phyloP scores from a whole-genome alignment of 345 rosid species.

The Populus nigra region DNA sequence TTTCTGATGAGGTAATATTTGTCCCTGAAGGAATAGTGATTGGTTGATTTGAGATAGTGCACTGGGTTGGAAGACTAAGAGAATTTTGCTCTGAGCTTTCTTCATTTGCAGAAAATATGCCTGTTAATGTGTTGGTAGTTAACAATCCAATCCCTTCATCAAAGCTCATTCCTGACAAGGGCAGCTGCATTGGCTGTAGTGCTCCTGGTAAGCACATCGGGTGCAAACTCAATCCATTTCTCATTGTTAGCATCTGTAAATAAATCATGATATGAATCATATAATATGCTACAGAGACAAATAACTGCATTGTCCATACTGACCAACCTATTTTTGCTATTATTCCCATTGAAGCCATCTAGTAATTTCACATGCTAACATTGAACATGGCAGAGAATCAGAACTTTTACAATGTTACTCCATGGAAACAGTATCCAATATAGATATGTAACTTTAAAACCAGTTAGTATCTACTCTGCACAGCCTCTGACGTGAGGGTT shows the following conservation, averaged over 20 bases:
- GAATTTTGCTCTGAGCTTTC: constrained; percentile 28
- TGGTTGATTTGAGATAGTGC: constrained; percentile 31
- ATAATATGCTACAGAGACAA: neutral
- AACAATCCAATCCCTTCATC: constrained; percentile 39
- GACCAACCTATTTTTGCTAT: neutral
- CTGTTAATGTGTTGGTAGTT: constrained; percentile 24
- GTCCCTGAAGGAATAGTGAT: constrained; percentile 26
- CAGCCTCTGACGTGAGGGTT: too few relatives aligned
- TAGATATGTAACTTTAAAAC: neutral
- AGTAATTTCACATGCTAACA: neutral
- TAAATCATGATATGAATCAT: constrained; percentile 16
- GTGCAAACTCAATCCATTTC: constrained; percentile 55
- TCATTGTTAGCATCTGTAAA: constrained; percentile 57
- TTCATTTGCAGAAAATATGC: constrained; percentile 36
- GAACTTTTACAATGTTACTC: too few relatives aligned
- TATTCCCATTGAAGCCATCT: neutral
- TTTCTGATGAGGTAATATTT: constrained; percentile 24
- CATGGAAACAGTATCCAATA: neutral
- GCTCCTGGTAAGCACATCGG: constrained; percentile 54
- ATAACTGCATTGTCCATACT: neutral
- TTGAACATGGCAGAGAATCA: neutral
- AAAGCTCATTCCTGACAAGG: constrained; percentile 37
- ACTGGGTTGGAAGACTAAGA: constrained; percentile 29
- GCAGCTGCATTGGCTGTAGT: constrained; percentile 40
- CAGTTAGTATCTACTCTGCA: too few relatives aligned